phyloP scores from a whole-genome alignment of 495 filamentous ascomycete genomes.

The Apodospora peruviana region DNA sequence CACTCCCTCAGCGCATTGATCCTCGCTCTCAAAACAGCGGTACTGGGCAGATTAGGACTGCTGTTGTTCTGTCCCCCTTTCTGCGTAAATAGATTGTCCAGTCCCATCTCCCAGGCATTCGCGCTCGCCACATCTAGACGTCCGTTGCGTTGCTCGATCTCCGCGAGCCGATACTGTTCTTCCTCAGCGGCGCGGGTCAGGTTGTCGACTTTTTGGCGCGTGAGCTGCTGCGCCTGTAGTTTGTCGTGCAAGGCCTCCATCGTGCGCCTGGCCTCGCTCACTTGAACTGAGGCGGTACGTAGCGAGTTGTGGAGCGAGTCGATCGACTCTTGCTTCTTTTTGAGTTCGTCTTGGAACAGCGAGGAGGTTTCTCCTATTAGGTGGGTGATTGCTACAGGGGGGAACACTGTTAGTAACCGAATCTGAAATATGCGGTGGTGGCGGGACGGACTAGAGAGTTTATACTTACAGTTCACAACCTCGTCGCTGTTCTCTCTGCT shows the following conservation, averaged over 20 bases:
- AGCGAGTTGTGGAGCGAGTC: constrained; percentile 71
- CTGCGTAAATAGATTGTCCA: constrained; percentile 20
- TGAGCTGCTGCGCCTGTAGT: constrained; percentile 38
- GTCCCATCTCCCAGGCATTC: constrained; percentile 34
- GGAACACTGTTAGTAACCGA: constrained; percentile 19
- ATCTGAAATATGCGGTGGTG: neutral
- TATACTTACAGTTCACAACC: constrained; percentile 59
- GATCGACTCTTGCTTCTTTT: constrained; percentile 74
- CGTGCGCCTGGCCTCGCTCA: constrained; percentile 67
- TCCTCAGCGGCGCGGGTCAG: constrained; percentile 43
- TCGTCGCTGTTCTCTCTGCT: constrained; percentile 59
- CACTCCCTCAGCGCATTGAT: constrained; percentile 47
- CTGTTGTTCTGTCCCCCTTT: constrained; percentile 8
- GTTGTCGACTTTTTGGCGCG: constrained; percentile 42
- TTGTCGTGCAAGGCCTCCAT: constrained; percentile 61
- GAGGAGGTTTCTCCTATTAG: constrained; percentile 68
- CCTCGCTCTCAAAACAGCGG: constrained; percentile 35
- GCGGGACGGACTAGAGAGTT: neutral
- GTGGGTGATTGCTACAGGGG: constrained; percentile 62
- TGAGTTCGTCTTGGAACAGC: constrained; percentile 69
- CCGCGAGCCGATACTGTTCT: constrained; percentile 36
- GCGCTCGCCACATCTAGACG: constrained; percentile 24
- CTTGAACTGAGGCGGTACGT: constrained; percentile 68
- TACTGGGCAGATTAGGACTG: constrained; percentile 25
- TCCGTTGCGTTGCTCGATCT: constrained; percentile 34